A percentile compares a stretch with the other conserved stretches of the same genome.
Evolutionary conservation across 495 filamentous ascomycete genomes (phyloP).

Genomic region (Amniculicola lignicola): DNA sequence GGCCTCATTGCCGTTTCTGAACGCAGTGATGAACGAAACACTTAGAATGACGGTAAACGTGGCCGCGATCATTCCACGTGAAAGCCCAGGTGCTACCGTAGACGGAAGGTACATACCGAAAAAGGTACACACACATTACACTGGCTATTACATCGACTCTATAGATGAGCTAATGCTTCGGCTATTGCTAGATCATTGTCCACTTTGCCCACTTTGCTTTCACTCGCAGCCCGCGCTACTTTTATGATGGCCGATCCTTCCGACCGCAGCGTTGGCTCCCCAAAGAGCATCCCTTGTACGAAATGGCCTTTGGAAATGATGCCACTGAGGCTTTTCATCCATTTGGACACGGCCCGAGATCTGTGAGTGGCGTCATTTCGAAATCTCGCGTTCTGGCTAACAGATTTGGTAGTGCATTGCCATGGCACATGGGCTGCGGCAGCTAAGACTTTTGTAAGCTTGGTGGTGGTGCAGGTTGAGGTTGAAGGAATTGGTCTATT

Average conservation of each 20-base stretch:
- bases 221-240: constrained; percentile 4
- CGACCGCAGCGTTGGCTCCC: constrained; percentile 3
- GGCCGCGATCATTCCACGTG: not conserved
- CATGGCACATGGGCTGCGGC: not conserved
- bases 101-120: constrained; percentile 1
- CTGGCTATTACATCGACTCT: not conserved
- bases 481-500: no score
- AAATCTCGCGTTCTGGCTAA: not conserved
- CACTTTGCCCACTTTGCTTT: not conserved
- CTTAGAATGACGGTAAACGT: not conserved
- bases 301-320: not conserved
- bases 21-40: not conserved
- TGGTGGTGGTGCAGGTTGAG: no score
- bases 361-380: constrained; percentile 1
- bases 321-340: not conserved
- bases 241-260: constrained; percentile 2
- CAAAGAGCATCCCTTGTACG: constrained; percentile 3
- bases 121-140: not conserved
- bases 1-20: not conserved
- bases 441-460: constrained; percentile 1
- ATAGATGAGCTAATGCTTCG: constrained; percentile 1
- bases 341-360: not conserved
- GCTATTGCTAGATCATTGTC: not conserved
- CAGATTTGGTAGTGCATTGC: constrained; percentile 1
- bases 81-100: constrained; percentile 1